Conservation (phyloP, 306 rosid species). For the Alnus glutinosa region DNA sequence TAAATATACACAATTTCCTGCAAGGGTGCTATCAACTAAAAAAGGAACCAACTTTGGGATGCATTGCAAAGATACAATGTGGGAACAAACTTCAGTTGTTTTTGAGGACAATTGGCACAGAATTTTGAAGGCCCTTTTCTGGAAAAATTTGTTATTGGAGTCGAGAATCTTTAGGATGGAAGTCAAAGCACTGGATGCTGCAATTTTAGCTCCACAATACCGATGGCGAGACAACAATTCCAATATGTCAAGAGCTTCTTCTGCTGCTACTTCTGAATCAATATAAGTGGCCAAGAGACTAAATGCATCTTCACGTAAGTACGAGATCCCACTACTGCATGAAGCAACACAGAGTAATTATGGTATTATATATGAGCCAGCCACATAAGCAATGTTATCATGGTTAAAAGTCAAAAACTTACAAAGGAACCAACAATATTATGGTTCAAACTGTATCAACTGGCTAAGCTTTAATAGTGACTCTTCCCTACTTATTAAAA, state of each 20-base stretch:
- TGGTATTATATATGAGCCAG: slow-evolving; percentile 13
- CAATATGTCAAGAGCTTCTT: slow-evolving; percentile 65
- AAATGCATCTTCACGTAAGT: slow-evolving; percentile 49
- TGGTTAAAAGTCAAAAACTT: slow-evolving; percentile 5
- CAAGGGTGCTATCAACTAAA: slow-evolving; percentile 37
- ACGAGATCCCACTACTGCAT: slow-evolving; percentile 50
- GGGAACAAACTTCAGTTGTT: slow-evolving; percentile 39
- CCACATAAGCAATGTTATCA: slow-evolving; percentile 14
- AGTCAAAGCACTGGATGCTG: slow-evolving; percentile 52
- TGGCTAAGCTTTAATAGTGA: background rate
- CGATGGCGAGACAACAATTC: slow-evolving; percentile 60
- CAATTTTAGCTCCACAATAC: slow-evolving; percentile 38
- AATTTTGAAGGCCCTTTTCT: slow-evolving; percentile 51
- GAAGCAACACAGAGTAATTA: slow-evolving; percentile 15
- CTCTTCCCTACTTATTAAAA: too few species aligned
- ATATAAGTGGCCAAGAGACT: slow-evolving; percentile 53
- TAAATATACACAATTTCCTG: slow-evolving; percentile 51
- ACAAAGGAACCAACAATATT: background rate
- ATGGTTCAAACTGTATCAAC: slow-evolving; percentile 1
- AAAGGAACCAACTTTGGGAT: slow-evolving; percentile 65
- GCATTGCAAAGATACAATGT: slow-evolving; percentile 50
- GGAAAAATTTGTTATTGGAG: slow-evolving; percentile 42
- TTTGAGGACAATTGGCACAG: slow-evolving; percentile 54
- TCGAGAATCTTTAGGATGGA: slow-evolving; percentile 51
- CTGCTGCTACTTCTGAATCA: slow-evolving; percentile 50